phyloP scores from a whole-genome alignment of 148 eudicot species.

The Chenopodium suecicum region DNA sequence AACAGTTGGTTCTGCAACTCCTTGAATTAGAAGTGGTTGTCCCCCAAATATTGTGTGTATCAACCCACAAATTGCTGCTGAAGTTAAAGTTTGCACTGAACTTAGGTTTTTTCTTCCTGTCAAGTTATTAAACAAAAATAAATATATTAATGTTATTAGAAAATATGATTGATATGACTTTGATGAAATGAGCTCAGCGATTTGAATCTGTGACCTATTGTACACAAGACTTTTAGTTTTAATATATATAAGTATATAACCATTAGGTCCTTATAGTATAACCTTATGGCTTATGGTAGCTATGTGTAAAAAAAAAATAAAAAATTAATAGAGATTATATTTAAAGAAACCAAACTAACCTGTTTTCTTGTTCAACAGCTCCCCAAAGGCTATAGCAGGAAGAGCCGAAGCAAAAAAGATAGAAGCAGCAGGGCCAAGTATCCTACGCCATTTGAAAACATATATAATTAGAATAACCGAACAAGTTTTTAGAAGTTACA shows the following conservation, averaged over 20 bases:
- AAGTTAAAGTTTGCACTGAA: slow-evolving; percentile 45
- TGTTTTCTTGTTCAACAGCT: slow-evolving; percentile 51
- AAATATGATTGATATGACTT: too few species aligned
- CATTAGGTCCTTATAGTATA: too few species aligned
- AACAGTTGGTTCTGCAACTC: slow-evolving; percentile 61
- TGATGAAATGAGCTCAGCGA: too few species aligned
- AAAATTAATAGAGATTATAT: too few species aligned
- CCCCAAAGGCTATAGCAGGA: slow-evolving; percentile 63
- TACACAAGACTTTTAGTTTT: too few species aligned
- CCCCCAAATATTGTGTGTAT: slow-evolving; percentile 53
- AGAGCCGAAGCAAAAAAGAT: slow-evolving; percentile 66
- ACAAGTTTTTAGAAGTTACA: neutral
- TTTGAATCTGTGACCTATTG: too few species aligned
- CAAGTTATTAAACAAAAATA: neutral
- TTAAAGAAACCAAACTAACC: slow-evolving; percentile 27
- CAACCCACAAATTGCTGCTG: slow-evolving; percentile 54
- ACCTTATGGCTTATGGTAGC: too few species aligned
- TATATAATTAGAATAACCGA: neutral
- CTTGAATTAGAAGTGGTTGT: slow-evolving; percentile 53
- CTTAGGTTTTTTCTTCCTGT: slow-evolving; percentile 43
- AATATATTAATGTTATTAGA: too few species aligned
- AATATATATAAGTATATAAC: too few species aligned
- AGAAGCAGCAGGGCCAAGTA: slow-evolving; percentile 46
- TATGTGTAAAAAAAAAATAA: too few species aligned
- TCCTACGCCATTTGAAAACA: slow-evolving; percentile 30